Conservation (phyloP, 202 grass and related monocot species). For the Zoysia matrella region DNA sequence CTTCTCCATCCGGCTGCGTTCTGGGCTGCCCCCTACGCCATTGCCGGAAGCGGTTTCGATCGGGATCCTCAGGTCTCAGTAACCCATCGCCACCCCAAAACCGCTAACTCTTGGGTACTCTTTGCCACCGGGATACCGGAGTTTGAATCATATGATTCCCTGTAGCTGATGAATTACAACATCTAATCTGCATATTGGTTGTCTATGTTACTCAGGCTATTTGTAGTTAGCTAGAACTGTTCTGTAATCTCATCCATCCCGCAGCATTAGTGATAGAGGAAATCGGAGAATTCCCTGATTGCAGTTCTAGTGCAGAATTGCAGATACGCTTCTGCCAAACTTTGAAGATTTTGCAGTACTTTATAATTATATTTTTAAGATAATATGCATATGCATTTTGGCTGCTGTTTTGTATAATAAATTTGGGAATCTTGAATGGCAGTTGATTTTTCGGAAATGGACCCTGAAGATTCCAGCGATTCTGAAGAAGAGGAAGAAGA, state of each 20-base stretch:
- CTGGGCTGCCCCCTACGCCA: too few species aligned
- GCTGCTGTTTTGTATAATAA: neutral
- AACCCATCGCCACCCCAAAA: too few species aligned
- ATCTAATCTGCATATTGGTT: too few species aligned
- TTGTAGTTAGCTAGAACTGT: neutral
- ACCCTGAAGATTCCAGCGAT: slow-evolving; percentile 35
- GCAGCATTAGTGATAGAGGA: neutral
- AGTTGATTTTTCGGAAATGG: slow-evolving; percentile 33
- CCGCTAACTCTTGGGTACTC: too few species aligned
- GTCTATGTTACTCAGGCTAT: neutral
- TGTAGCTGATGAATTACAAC: too few species aligned
- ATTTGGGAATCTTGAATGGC: slow-evolving; percentile 5
- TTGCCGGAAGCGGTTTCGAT: too few species aligned
- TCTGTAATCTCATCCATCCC: neutral
- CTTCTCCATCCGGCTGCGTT: too few species aligned
- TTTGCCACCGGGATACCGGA: too few species aligned
- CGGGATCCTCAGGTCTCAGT: too few species aligned
- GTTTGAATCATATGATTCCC: too few species aligned
- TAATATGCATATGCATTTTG: neutral
- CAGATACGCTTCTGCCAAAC: neutral
- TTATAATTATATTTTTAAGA: neutral
- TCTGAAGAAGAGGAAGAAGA: slow-evolving; percentile 44
- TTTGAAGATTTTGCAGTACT: neutral
- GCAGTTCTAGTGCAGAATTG: neutral
- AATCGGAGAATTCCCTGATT: neutral